These are phyloP conservation scores for Ricinus communis DNA, from an alignment of 345 rosid species.

Conservation along the genomic window DNA sequence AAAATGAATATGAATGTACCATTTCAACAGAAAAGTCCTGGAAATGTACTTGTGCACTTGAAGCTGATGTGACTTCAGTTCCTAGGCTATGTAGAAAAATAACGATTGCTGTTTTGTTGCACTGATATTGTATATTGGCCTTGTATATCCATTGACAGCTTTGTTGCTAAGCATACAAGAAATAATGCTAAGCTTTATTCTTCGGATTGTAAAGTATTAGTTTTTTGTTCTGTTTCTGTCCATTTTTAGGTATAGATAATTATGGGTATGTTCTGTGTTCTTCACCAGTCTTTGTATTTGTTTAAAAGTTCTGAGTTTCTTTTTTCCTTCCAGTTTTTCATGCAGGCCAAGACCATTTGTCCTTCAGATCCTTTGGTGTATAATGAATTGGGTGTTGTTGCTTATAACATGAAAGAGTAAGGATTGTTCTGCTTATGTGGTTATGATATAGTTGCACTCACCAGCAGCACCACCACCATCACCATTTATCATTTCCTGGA, in stretches of 20 bases:
- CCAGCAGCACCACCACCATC: not conserved
- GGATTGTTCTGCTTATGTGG: constrained; percentile 23
- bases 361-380: constrained; percentile 92
- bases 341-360: constrained; percentile 91
- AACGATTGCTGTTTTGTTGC: not conserved
- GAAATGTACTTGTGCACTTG: not conserved
- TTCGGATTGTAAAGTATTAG: not conserved
- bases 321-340: constrained; percentile 61
- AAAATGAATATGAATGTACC: not conserved
- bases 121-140: too few species aligned
- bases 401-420: constrained; percentile 94
- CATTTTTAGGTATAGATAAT: not conserved
- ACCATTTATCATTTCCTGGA: not conserved
- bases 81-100: not conserved
- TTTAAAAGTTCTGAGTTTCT: constrained; percentile 11
- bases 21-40: not conserved
- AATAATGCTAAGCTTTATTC: not conserved
- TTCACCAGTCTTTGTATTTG: not conserved
- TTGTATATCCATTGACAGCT: too few species aligned
- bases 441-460: not conserved
- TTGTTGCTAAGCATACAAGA: too few species aligned
- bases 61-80: not conserved
- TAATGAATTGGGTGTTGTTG: constrained; percentile 97
- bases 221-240: not conserved
- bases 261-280: not conserved